Evolutionary conservation across 1,139 yeast genomes (phyloP).

Genomic region (Sugiyamaella grinbergsii): DNA sequence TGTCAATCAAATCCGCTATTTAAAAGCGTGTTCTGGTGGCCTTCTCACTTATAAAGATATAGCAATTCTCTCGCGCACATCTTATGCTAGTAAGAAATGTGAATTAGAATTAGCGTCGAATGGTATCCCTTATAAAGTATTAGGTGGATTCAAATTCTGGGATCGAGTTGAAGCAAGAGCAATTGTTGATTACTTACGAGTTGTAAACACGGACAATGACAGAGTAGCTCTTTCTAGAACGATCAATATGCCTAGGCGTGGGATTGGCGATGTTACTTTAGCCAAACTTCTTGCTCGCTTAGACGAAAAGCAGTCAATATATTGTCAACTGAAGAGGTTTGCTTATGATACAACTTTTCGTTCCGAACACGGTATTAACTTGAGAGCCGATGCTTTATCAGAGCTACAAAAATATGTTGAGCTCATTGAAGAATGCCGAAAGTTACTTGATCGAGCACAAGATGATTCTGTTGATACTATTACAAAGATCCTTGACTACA

Average conservation of each 20-base stretch:
- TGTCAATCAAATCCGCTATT: constrained; percentile 52
- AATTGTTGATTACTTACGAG: constrained; percentile 64
- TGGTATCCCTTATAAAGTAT: constrained; percentile 64
- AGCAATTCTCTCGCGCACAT: constrained; percentile 69
- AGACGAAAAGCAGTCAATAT: constrained; percentile 11
- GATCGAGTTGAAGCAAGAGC: constrained; percentile 68
- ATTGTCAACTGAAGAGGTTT: constrained; percentile 19
- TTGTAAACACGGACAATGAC: constrained; percentile 60
- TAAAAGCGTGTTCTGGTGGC: constrained; percentile 34
- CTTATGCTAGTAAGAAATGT: constrained; percentile 57
- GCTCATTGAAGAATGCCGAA: constrained; percentile 42
- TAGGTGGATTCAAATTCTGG: constrained; percentile 80
- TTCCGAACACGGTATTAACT: constrained; percentile 9
- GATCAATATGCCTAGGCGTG: constrained; percentile 62
- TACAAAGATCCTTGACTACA: constrained; percentile 9
- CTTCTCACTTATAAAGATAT: constrained; percentile 56
- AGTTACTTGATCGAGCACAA: constrained; percentile 22
- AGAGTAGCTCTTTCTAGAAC: constrained; percentile 60
- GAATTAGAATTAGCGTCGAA: constrained; percentile 61
- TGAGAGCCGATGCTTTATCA: constrained; percentile 2
- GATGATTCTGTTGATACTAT: constrained; percentile 11
- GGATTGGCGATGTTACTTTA: constrained; percentile 66
- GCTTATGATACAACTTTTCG: constrained; percentile 12
- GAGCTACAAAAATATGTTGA: constrained; percentile 40
- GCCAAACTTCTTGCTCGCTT: constrained; percentile 30